A percentile compares a stretch with the other conserved stretches of the same genome.
Conservation (phyloP, 371 early-diverging fungal species). For the Syncephalastrum contaminatum region DNA sequence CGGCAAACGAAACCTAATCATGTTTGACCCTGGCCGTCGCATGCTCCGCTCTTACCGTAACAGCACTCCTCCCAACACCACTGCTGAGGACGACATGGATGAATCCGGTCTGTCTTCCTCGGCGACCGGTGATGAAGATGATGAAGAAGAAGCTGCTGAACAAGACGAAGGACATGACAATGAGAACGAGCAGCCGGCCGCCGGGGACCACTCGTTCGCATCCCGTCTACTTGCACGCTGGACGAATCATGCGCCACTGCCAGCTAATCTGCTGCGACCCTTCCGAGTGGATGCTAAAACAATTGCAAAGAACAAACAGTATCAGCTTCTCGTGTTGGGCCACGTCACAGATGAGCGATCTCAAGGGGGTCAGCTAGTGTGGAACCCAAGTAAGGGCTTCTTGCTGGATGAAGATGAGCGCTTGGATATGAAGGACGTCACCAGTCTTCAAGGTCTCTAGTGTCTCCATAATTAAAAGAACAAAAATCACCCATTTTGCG, state of each 20-base stretch:
- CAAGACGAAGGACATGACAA: conserved; percentile 7
- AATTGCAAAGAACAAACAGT: conserved; percentile 44
- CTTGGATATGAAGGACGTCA: conserved; percentile 37
- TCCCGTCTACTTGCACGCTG: conserved; percentile 13
- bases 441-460: conserved; percentile 28
- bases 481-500: background rate
- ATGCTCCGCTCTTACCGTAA: conserved; percentile 31
- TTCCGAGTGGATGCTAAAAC: conserved; percentile 44
- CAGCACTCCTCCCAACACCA: conserved; percentile 4
- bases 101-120: conserved; percentile 7
- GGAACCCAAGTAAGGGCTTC: conserved; percentile 31
- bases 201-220: conserved; percentile 8
- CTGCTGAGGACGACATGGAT: conserved; percentile 14
- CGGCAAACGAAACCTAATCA: conserved; percentile 50
- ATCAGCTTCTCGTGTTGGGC: conserved; percentile 45
- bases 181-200: background rate
- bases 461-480: background rate
- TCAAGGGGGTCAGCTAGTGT: conserved; percentile 25
- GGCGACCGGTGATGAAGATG: background rate
- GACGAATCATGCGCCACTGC: conserved; percentile 11
- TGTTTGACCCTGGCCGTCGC: conserved; percentile 68
- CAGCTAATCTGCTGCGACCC: conserved; percentile 32
- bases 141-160: conserved; percentile 6
- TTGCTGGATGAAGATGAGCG: conserved; percentile 35
- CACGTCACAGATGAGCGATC: conserved; percentile 27